phyloP scores from a whole-genome alignment of 225 moss, liverwort and hornwort species.

The Pseudoscleropodium purum region DNA sequence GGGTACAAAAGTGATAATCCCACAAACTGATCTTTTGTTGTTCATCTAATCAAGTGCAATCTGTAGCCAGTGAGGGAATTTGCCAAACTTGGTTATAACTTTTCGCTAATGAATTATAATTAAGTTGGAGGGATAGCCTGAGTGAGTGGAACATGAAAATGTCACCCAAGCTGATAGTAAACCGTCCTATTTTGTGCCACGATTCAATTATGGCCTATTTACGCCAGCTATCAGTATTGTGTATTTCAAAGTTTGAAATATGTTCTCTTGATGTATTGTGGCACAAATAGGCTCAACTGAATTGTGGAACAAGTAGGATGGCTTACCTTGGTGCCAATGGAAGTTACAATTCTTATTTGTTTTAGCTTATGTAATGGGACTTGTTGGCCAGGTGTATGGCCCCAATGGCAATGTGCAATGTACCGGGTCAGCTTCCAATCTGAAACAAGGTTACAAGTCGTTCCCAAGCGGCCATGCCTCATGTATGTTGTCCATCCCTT shows the following conservation, averaged over 20 bases:
- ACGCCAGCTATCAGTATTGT: background rate
- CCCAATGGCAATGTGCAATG: background rate
- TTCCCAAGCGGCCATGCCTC: background rate
- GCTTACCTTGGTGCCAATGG: background rate
- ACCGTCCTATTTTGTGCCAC: background rate
- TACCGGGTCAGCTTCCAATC: background rate
- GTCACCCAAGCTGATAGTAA: background rate
- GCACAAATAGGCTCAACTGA: background rate
- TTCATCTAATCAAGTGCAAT: background rate
- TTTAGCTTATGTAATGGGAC: background rate
- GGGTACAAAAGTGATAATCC: no score
- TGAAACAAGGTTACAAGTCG: background rate
- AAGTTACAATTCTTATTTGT: background rate
- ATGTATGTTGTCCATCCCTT: background rate
- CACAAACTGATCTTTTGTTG: background rate
- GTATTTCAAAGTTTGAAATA: background rate
- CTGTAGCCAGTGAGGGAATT: no score
- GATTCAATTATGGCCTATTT: background rate
- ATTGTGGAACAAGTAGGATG: background rate
- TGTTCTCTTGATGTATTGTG: background rate
- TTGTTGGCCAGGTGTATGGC: background rate
- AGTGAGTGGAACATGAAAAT: no score
- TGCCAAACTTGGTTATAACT: no score
- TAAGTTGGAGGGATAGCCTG: no score
- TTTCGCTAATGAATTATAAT: no score